These are phyloP conservation scores for Calvatia gigantea DNA, from an alignment of 768 basidiomycete species.

Conservation along the genomic window DNA sequence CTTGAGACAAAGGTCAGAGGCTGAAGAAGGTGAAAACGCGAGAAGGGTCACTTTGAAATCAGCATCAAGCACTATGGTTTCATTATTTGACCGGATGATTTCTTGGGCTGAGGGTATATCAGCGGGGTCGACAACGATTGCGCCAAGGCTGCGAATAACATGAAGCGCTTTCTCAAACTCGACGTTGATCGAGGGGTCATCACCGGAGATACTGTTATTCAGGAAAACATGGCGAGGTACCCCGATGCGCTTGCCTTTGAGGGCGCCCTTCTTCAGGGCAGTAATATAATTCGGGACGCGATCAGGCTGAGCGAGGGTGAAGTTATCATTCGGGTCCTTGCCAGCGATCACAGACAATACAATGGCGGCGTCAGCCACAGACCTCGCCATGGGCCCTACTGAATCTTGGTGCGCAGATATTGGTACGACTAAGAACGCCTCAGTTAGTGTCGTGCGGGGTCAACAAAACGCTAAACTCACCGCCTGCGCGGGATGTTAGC, in stretches of 20 bases:
- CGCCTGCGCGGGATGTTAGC: conserved; percentile 55
- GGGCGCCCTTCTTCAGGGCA: conserved; percentile 44
- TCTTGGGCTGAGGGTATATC: conserved; percentile 56
- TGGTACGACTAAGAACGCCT: conserved; percentile 41
- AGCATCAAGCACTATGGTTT: conserved; percentile 47
- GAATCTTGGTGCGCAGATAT: conserved; percentile 57
- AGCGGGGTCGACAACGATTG: conserved; percentile 58
- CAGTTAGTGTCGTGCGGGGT: not conserved
- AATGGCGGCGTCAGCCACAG: conserved; percentile 50
- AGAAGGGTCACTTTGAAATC: conserved; percentile 52
- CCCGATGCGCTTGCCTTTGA: conserved; percentile 51
- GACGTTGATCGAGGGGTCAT: conserved; percentile 30
- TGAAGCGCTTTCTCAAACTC: conserved; percentile 38
- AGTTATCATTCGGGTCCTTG: conserved; percentile 50
- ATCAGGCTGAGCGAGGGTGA: conserved; percentile 48
- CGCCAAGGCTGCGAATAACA: conserved; percentile 37
- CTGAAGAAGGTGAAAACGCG: not conserved
- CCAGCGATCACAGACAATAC: conserved; percentile 57
- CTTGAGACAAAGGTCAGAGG: conserved; percentile 25
- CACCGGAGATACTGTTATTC: conserved; percentile 28
- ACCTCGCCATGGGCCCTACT: conserved; percentile 53
- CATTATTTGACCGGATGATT: conserved; percentile 44
- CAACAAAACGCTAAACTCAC: conserved; percentile 22
- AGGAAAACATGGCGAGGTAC: conserved; percentile 43
- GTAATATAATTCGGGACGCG: conserved; percentile 52